Evolutionary conservation across 495 filamentous ascomycete genomes (phyloP), one percentile per base, ranked within the genome.

Genomic region (Tuber microsphaerosporum): DNA sequence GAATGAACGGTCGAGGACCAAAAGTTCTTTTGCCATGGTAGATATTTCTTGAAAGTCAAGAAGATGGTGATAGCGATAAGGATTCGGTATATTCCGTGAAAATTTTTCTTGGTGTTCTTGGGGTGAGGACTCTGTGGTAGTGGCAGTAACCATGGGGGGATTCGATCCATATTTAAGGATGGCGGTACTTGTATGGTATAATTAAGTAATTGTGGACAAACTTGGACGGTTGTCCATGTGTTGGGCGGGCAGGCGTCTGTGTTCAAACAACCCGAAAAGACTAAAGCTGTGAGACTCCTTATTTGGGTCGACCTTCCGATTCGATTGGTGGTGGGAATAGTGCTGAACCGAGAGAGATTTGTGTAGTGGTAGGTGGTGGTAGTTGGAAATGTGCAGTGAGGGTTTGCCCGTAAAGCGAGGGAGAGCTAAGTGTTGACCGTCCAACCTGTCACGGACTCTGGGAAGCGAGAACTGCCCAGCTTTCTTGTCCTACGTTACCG

Each of bases 161-260:
- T 34, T 65, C 56, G 56, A 26, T 65, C 56, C 56, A 65, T 65
- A 65, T 65, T 65, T 65, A 65, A 65, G 26, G 26, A 31, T 65
- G 26, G 12, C 26, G 56, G 56, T 2, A 7, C 31, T 34, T 31
- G 26, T 56, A 34, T 65, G 56, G 14, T 65, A 34, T 65, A 65
- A 34, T 34, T 17, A 34, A 34, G 56, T 65, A 65, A 65, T 31
- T 10, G 26, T 19, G 31, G 56, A 4, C 56, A 34, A 65, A 31
- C 26, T 65, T 65, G 12, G 51, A 61, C 51, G 31, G 12, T 19
- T 65, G 51, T 61, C n/a, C 56, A 34, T 65, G 31, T 31, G 56
- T 19, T 65, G 56, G 56, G 26, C 56, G 17, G 56, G 26, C n/a
- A n/a, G 56, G 56, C 26, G 26, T 65, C 56, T 31, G 56, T 65